Percentiles rank a stretch among this genome's conserved stretches.
phyloP scores from a whole-genome alignment of 768 basidiomycete genomes.

The Cyclocybe aegerita region DNA sequence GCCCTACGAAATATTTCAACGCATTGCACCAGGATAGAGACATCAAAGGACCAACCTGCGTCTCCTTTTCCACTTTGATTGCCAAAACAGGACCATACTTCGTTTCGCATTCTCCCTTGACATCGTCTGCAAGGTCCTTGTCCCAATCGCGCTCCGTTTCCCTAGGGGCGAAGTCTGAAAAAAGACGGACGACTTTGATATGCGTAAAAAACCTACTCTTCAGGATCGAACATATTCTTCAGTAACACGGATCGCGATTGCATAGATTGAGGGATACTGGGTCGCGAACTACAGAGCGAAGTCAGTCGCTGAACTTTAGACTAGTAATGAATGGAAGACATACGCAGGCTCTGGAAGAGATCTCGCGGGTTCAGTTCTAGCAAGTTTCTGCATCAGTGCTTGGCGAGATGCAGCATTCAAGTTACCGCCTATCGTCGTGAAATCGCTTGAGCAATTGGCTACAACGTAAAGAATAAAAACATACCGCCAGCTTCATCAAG shows the following conservation, averaged over 20 bases:
- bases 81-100: slow-evolving; percentile 88
- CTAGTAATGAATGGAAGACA: slow-evolving; percentile 19
- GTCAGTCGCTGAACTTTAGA: neutral
- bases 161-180: slow-evolving; percentile 35
- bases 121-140: slow-evolving; percentile 92
- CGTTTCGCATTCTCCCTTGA: slow-evolving; percentile 88
- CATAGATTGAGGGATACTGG: slow-evolving; percentile 81
- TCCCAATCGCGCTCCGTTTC: slow-evolving; percentile 98
- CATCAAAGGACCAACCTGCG: slow-evolving; percentile 57
- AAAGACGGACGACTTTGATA: slow-evolving; percentile 2
- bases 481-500: slow-evolving; percentile 90
- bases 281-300: slow-evolving; percentile 40
- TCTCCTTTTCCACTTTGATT: slow-evolving; percentile 93
- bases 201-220: slow-evolving; percentile 62
- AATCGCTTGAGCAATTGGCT: slow-evolving; percentile 7
- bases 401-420: slow-evolving; percentile 97
- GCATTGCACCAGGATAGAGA: neutral
- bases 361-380: slow-evolving; percentile 78
- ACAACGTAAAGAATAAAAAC: slow-evolving; percentile 1
- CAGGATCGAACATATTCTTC: slow-evolving; percentile 97
- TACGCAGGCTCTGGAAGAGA: slow-evolving; percentile 62
- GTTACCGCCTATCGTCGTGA: slow-evolving; percentile 71
- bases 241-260: slow-evolving; percentile 87
- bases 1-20: slow-evolving; percentile 54
- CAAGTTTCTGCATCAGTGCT: slow-evolving; percentile 99